Conservation (phyloP, 2,329 filamentous ascomycete species). For the Beauveria sp. region DNA sequence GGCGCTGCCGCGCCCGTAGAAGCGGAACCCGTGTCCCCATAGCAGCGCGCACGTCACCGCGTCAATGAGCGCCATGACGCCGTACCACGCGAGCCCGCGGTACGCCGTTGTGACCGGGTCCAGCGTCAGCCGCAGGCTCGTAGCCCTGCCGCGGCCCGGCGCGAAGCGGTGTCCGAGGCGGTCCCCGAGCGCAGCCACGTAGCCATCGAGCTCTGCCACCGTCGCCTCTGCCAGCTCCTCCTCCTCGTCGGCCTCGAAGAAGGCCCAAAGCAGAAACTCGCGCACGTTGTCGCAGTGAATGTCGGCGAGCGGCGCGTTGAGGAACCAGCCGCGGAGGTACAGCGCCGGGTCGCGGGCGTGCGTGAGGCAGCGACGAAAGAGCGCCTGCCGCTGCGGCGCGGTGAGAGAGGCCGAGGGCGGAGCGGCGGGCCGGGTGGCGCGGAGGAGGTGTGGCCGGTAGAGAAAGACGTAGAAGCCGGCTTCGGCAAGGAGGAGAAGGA, state of each 20-base stretch:
- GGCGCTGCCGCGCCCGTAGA: constrained; percentile 36
- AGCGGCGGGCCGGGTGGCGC: constrained; percentile 34
- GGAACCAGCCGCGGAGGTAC: constrained; percentile 59
- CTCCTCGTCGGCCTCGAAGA: constrained; percentile 44
- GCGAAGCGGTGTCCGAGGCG: constrained; percentile 42
- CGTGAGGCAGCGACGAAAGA: constrained; percentile 50
- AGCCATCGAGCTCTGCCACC: constrained; percentile 36
- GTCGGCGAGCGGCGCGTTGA: constrained; percentile 47
- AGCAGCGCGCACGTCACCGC: constrained; percentile 40
- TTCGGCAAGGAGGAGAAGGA: constrained; percentile 31
- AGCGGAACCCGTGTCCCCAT: constrained; percentile 41
- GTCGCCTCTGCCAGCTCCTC: constrained; percentile 16
- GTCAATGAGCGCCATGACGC: constrained; percentile 48
- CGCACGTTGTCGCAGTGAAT: constrained; percentile 60
- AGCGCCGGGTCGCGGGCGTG: constrained; percentile 46
- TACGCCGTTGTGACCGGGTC: constrained; percentile 55
- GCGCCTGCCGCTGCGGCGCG: constrained; percentile 38
- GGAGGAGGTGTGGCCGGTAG: constrained; percentile 34
- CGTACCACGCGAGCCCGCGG: constrained; percentile 57
- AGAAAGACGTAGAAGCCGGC: constrained; percentile 33
- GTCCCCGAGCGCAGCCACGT: constrained; percentile 45
- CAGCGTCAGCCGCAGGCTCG: constrained; percentile 55
- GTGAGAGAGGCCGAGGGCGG: constrained; percentile 20
- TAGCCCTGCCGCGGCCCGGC: constrained; percentile 47
- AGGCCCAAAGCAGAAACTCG: constrained; percentile 61